These are phyloP conservation scores for Nannochloris sp. DNA, from an alignment of 139 green algal genomes.

Conservation along the genomic window DNA sequence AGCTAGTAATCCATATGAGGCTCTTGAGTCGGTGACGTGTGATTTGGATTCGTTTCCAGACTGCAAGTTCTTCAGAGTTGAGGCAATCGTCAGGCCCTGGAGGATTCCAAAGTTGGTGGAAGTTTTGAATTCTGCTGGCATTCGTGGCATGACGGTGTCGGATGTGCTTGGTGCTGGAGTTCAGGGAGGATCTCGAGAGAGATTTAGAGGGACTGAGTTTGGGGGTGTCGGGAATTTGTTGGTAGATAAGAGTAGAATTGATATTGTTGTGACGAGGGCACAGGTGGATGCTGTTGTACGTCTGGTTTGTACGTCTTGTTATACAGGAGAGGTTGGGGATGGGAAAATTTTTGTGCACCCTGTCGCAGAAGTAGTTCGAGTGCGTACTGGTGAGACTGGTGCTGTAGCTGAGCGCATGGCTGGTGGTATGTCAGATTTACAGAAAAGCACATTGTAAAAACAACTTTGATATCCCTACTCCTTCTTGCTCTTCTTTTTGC, in stretches of 20 bases:
- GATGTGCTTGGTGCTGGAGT: conserved; percentile 62
- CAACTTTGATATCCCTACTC: background rate
- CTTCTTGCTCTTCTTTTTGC: conserved; percentile 10
- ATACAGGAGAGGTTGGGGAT: conserved; percentile 82
- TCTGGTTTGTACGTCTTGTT: conserved; percentile 43
- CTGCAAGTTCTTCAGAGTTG: conserved; percentile 67
- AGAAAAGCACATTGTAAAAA: background rate
- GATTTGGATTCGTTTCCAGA: conserved; percentile 56
- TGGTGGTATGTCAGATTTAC: conserved; percentile 54
- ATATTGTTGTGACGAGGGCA: conserved; percentile 49
- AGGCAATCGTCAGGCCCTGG: conserved; percentile 74
- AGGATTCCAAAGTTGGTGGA: conserved; percentile 53
- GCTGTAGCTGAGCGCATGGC: conserved; percentile 63
- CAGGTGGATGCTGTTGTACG: conserved; percentile 68
- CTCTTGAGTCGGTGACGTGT: conserved; percentile 42
- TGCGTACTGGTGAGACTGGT: conserved; percentile 73
- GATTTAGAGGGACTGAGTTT: conserved; percentile 74
- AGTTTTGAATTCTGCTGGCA: conserved; percentile 50
- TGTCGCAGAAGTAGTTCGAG: conserved; percentile 70
- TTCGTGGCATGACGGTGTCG: conserved; percentile 67
- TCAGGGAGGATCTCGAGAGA: conserved; percentile 64
- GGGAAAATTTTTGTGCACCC: conserved; percentile 84
- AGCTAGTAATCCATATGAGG: conserved; percentile 22
- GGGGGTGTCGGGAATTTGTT: conserved; percentile 26
- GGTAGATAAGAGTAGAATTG: conserved; percentile 69